Evolutionary conservation across 202 grass and related monocot species (phyloP).

Genomic region (Thinopyrum obtusiflorum): DNA sequence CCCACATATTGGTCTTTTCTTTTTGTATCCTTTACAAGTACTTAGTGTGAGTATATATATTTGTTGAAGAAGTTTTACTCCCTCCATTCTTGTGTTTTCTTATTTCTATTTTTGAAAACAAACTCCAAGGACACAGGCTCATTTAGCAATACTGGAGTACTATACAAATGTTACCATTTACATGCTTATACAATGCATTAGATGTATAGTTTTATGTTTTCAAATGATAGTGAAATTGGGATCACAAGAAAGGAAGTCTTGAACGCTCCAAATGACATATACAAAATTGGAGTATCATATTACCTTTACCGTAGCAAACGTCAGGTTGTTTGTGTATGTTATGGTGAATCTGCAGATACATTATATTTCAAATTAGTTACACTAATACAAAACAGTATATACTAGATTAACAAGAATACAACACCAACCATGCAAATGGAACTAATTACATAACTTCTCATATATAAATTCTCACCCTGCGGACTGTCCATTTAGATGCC

Average conservation of each 20-base stretch:
- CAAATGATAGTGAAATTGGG: not conserved
- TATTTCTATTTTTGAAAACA: no score
- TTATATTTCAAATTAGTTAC: not conserved
- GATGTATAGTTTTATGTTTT: not conserved
- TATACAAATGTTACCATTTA: not conserved
- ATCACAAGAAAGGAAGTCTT: not conserved
- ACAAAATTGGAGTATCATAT: no score
- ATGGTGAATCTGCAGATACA: not conserved
- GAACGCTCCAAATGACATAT: not conserved
- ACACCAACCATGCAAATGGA: not conserved
- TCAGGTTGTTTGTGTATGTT: not conserved
- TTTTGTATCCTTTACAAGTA: no score
- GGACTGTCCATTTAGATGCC: constrained; percentile 13
- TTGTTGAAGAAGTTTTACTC: no score
- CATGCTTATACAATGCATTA: not conserved
- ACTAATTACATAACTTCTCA: no score
- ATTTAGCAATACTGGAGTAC: not conserved
- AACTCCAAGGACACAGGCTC: not conserved
- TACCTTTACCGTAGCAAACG: constrained; percentile 15
- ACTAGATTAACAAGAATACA: not conserved
- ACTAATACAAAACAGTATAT: not conserved
- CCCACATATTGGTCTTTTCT: no score
- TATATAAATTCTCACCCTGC: not conserved
- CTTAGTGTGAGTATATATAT: no score
- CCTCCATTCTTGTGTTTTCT: no score